Evolutionary conservation across 495 filamentous ascomycete genomes (phyloP), one percentile per base, ranked within the genome.

Genomic region (Tuber borchii): DNA sequence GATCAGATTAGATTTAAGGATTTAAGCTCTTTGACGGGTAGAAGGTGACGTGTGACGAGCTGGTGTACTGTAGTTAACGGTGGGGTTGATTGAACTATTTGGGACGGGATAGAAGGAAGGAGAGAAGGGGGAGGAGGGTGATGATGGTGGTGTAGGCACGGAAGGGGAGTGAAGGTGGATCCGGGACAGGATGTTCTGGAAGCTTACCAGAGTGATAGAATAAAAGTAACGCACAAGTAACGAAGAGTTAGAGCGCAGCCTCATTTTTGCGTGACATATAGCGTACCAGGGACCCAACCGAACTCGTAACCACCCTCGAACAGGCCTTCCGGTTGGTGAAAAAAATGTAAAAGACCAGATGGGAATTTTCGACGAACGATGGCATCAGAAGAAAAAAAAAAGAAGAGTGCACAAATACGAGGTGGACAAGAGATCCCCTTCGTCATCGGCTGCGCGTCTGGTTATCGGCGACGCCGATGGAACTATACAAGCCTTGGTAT

Each of bases 1-100:
- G 56, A 65, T 65, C 26, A 65, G 56, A 65, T 65, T 65, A 65
- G 56, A 65, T 65, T 61, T 34, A 34, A 65, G 56, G 26, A 65
- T 65, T 65, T 65, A 65, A 65, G 31, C 56, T 65, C 56, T 65
- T 34, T 65, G 56, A 65, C 12, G 26, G 31, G 56, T 7, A 34
- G 26, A 17, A 1, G 14, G 56, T 65, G 56, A 34, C 56, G 56
- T 65, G 56, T 65, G 56, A 65, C 56, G 56, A 34, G 56, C 34
- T 31, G 12, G 45, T 4, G 26, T 56, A 56, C 8, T 10, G 16
- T 26, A 16, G 26, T 5, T 31, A 31, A 65, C 26, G 26, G 26
- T 65, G 14, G 56, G 56, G 26, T 17, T 65, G 26, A 14, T 26
- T 26, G 51, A 61, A 31, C 51, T 14, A 61, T 14, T 61, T 26